phyloP scores from a whole-genome alignment of 2,329 filamentous ascomycete genomes.

The Cladosporium austrohemisphaericum region DNA sequence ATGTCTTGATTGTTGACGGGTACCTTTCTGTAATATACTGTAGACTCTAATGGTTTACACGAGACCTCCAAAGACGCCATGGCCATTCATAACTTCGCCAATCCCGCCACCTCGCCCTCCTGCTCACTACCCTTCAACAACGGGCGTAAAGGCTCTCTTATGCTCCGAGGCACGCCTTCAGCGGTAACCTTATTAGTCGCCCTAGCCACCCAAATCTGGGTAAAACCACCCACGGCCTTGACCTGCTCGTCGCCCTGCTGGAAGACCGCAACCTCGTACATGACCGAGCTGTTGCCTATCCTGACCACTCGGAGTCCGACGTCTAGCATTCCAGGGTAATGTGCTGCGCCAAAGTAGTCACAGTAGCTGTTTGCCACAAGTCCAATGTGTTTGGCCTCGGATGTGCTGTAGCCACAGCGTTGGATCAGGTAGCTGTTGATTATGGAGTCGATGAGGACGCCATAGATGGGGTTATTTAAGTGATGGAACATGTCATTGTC shows the following conservation, averaged over 20 bases:
- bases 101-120: slow-evolving; percentile 19
- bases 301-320: slow-evolving; percentile 77
- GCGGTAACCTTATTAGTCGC: slow-evolving; percentile 63
- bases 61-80: slow-evolving; percentile 26
- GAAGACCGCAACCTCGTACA: slow-evolving; percentile 86
- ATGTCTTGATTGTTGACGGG: background rate
- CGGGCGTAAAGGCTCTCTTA: slow-evolving; percentile 46
- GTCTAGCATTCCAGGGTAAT: slow-evolving; percentile 78
- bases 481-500: slow-evolving; percentile 96
- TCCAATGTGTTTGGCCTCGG: slow-evolving; percentile 67
- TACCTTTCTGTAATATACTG: background rate
- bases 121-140: slow-evolving; percentile 29
- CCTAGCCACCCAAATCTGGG: slow-evolving; percentile 49
- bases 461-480: slow-evolving; percentile 48
- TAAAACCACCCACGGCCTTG: slow-evolving; percentile 67
- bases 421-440: slow-evolving; percentile 85
- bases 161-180: slow-evolving; percentile 58
- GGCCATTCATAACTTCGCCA: slow-evolving; percentile 35
- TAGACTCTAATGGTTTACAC: background rate
- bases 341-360: slow-evolving; percentile 77
- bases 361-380: slow-evolving; percentile 82
- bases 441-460: slow-evolving; percentile 66
- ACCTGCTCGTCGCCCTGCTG: slow-evolving; percentile 68
- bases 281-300: slow-evolving; percentile 80
- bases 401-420: slow-evolving; percentile 68